Evolutionary conservation across 805 yeast genomes (phyloP), one percentile per base, ranked within the genome.

Genomic region (Huiozyma naganishii): DNA sequence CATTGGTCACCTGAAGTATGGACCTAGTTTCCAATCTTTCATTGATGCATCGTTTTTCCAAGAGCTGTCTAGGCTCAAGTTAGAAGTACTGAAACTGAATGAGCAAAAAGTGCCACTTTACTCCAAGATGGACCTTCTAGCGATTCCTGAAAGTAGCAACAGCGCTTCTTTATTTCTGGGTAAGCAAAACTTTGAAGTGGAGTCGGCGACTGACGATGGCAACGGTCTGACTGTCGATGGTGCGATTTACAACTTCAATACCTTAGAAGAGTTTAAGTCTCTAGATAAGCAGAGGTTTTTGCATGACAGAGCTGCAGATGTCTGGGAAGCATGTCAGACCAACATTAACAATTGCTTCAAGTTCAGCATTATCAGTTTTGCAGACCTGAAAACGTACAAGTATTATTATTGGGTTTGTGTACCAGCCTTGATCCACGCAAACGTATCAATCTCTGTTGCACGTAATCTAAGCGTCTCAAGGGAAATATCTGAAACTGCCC

Each of bases 371-470:
- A 65, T 89, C 29, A 71, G 88, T 36, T 92, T 80, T 64, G 83
- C 95, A 1, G 98, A 92, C 61, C 71, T 92, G 58, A 92, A 92
- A 61, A 86, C 83, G 64, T 89, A 83, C 67, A 79, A 74, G 55
- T 90, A 83, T 57, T 83, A 75, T 55, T 89, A 92, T 63, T 94
- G 99, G 98, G 73, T 85, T 50, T 82, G 86, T 11, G 78, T 77
- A 49, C 97, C 98, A 0, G 65, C 75, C 1, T 59, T 86, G 32
- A 69, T 69, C 7, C 41, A 41, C 6, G 42, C 47, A 6, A 36
- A 40, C 9, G 45, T 51, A 13, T 32, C 27, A 6, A 46, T 59
- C 32, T 27, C 17, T 2, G 9, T 41, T 3, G 29, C 35, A 2
- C 35, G 47, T 7, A 30, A 41, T 7, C 11, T 39, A 5, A 33